Percentiles rank a stretch among this genome's conserved stretches.
Conservation (phyloP, 345 rosid species). For the Eucalyptus virginea region DNA sequence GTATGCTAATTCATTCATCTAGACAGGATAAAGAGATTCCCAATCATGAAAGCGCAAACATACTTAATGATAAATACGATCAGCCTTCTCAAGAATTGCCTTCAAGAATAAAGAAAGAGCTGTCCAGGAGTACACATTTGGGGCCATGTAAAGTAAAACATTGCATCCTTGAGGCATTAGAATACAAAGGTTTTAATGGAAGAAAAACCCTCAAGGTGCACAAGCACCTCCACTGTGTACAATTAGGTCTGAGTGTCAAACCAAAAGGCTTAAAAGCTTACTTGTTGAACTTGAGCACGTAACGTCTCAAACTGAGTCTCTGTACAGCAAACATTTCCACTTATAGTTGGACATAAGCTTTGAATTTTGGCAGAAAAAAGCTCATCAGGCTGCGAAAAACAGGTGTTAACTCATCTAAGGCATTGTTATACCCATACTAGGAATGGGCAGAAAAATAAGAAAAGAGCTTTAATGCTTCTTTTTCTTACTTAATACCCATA, state of each 20-base stretch:
- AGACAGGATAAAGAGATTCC: not conserved
- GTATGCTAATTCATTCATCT: not conserved
- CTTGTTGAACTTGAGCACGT: conserved; percentile 91
- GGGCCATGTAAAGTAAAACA: not conserved
- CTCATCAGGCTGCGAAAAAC: conserved; percentile 66
- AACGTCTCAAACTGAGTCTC: conserved; percentile 84
- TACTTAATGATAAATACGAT: not conserved
- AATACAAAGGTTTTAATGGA: not conserved
- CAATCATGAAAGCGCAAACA: not conserved
- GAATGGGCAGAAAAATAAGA: not conserved
- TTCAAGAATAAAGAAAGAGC: not conserved
- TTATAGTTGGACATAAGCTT: conserved; percentile 88
- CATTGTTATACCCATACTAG: not conserved
- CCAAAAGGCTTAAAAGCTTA: not conserved
- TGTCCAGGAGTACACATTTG: not conserved
- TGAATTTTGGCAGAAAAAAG: conserved; percentile 84
- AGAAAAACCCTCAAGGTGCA: not conserved
- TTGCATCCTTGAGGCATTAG: not conserved
- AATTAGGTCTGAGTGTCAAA: not conserved
- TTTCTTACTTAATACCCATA: not conserved
- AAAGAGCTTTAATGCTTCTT: not conserved
- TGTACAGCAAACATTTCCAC: conserved; percentile 86
- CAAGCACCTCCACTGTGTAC: not conserved
- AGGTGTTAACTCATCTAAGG: not conserved
- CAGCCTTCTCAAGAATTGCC: not conserved